Conservation (phyloP, 2,329 filamentous ascomycete genomes). For the Beauveria sp. region DNA sequence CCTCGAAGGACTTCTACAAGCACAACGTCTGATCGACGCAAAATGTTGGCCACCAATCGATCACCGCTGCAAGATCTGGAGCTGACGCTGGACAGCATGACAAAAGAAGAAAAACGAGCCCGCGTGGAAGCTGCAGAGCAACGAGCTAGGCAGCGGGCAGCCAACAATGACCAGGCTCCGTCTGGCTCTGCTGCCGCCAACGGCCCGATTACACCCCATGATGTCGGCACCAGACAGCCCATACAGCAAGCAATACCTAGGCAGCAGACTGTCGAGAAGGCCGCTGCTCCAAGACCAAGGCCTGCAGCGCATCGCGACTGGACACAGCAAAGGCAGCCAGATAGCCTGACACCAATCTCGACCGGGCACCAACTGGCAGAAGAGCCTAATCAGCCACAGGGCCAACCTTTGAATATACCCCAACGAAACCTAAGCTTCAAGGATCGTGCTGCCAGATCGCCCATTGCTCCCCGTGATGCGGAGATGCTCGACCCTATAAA, state of each 20-base stretch:
- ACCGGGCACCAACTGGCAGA: background rate
- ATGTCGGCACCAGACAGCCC: background rate
- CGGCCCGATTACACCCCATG: background rate
- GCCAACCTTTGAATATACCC: slow-evolving; percentile 29
- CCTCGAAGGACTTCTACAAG: slow-evolving; percentile 31
- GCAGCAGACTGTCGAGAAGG: background rate
- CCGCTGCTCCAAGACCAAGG: background rate
- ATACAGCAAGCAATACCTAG: background rate
- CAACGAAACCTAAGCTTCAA: slow-evolving; percentile 53
- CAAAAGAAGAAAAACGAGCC: slow-evolving; percentile 85
- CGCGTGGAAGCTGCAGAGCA: slow-evolving; percentile 76
- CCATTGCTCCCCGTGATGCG: background rate
- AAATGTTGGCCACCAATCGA: slow-evolving; percentile 67
- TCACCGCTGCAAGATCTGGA: slow-evolving; percentile 93
- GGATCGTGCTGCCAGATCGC: slow-evolving; percentile 45
- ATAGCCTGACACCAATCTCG: background rate
- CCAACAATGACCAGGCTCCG: slow-evolving; percentile 23
- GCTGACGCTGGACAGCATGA: slow-evolving; percentile 79
- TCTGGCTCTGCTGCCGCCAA: background rate
- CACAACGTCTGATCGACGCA: slow-evolving; percentile 37
- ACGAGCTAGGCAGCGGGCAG: slow-evolving; percentile 55
- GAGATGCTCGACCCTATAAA: background rate
- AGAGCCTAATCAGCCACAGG: background rate
- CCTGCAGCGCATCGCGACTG: background rate
- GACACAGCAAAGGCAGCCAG: background rate